These are phyloP conservation scores for Phytopythium montanum DNA, from an alignment of 352 stramenopile genomes.

Conservation along the genomic window DNA sequence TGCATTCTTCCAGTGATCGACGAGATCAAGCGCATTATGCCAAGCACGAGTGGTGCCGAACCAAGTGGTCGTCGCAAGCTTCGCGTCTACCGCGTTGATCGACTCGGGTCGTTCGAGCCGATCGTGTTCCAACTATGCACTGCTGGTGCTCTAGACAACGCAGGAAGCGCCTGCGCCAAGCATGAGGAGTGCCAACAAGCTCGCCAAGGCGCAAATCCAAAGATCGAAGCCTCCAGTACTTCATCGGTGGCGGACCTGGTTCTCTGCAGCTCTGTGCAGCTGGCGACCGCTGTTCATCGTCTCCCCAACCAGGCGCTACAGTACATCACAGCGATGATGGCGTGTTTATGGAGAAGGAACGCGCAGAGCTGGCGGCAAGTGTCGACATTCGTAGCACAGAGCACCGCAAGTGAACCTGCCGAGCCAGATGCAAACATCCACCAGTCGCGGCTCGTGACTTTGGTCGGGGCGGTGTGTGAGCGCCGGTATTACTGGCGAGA, in stretches of 20 bases:
- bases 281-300: not conserved
- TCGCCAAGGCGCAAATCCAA: not conserved
- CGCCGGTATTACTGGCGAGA: slow-evolving; percentile 30
- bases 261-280: not conserved
- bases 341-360: not conserved
- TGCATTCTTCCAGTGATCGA: slow-evolving; percentile 8
- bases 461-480: slow-evolving; percentile 29
- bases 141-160: not conserved
- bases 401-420: not conserved
- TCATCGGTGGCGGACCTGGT: not conserved
- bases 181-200: slow-evolving; percentile 1
- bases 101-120: not conserved
- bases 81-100: slow-evolving; percentile 3
- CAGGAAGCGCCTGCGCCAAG: not conserved
- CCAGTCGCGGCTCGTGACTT: slow-evolving; percentile 25
- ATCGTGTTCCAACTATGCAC: not conserved
- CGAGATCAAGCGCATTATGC: not conserved
- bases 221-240: not conserved
- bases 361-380: not conserved
- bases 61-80: not conserved
- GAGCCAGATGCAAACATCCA: slow-evolving; percentile 17
- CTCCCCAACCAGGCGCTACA: not conserved
- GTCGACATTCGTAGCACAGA: not conserved
- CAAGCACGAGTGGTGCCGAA: not conserved
- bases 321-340: not conserved